A percentile compares a stretch with the other conserved stretches of the same genome.
phyloP scores from a whole-genome alignment of 2,329 filamentous ascomycete genomes.

The Epichloe gansuensis region DNA sequence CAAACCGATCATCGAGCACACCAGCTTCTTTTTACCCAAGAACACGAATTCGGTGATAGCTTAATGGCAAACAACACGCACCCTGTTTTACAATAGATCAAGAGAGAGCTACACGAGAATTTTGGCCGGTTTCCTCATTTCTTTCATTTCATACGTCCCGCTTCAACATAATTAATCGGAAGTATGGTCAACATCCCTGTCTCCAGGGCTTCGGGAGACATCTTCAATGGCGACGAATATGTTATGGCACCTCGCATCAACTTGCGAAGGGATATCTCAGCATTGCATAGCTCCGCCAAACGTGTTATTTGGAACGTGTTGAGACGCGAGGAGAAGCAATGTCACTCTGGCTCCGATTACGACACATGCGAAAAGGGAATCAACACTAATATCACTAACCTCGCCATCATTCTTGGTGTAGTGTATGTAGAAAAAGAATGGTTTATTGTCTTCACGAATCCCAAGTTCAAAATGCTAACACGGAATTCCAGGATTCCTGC shows the following conservation, averaged over 20 bases:
- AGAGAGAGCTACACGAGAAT: background rate
- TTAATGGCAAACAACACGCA: constrained; percentile 13
- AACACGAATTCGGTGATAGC: background rate
- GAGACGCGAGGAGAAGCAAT: constrained; percentile 2
- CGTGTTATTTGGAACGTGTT: constrained; percentile 8
- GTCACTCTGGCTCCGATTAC: constrained; percentile 8
- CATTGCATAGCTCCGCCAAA: background rate
- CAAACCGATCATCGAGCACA: background rate
- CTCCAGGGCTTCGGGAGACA: constrained; percentile 6
- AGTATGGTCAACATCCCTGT: constrained; percentile 4
- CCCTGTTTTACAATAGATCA: constrained; percentile 3
- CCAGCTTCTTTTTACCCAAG: background rate
- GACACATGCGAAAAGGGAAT: constrained; percentile 49
- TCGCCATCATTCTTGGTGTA: constrained; percentile 58
- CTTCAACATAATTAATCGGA: constrained; percentile 6
- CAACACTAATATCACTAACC: constrained; percentile 39
- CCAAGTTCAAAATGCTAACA: background rate
- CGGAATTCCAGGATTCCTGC: constrained; percentile 56
- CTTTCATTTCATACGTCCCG: background rate
- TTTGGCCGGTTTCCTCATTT: background rate
- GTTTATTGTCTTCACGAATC: too few species aligned
- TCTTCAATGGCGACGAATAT: constrained; percentile 9
- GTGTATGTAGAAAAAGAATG: constrained; percentile 41
- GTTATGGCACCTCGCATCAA: constrained; percentile 18
- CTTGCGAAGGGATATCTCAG: constrained; percentile 9